phyloP scores from a whole-genome alignment of 768 basidiomycete genomes.

The Lactarius sp. region DNA sequence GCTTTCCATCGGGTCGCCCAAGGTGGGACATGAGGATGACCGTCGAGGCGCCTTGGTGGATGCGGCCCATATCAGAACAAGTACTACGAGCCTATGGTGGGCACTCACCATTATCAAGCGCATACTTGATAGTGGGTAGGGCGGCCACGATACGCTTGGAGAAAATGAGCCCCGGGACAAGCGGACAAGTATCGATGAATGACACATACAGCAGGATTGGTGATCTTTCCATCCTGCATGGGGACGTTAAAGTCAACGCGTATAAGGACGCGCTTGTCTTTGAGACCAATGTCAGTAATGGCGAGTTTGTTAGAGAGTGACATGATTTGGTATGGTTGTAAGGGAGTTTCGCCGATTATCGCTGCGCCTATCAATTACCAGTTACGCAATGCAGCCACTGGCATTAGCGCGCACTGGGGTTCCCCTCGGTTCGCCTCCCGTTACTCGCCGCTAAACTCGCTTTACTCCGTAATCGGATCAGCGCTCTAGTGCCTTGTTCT shows the following conservation, averaged over 20 bases:
- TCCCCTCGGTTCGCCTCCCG: background rate
- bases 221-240: slow-evolving; percentile 85
- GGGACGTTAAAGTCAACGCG: slow-evolving; percentile 97
- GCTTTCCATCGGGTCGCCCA: slow-evolving; percentile 92
- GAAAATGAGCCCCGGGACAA: slow-evolving; percentile 5
- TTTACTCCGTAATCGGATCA: slow-evolving; percentile 15
- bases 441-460: slow-evolving; percentile 6
- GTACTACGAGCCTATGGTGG: background rate
- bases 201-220: slow-evolving; percentile 85
- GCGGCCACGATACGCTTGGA: slow-evolving; percentile 92
- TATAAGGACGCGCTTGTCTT: slow-evolving; percentile 84
- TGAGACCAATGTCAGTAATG: slow-evolving; percentile 87
- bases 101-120: slow-evolving; percentile 69
- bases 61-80: slow-evolving; percentile 15
- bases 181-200: slow-evolving; percentile 14
- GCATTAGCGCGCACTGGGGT: background rate
- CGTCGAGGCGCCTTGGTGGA: slow-evolving; percentile 60
- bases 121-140: slow-evolving; percentile 91
- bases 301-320: slow-evolving; percentile 93
- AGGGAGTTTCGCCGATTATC: slow-evolving; percentile 4
- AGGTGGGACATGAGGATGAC: slow-evolving; percentile 98
- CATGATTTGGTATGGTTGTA: slow-evolving; percentile 41
- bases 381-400: background rate
- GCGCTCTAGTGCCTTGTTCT: slow-evolving; percentile 5
- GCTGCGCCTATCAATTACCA: slow-evolving; percentile 9